Evolutionary conservation across 768 basidiomycete species (phyloP).

Genomic region (Hemileccinum rubropunctum): DNA sequence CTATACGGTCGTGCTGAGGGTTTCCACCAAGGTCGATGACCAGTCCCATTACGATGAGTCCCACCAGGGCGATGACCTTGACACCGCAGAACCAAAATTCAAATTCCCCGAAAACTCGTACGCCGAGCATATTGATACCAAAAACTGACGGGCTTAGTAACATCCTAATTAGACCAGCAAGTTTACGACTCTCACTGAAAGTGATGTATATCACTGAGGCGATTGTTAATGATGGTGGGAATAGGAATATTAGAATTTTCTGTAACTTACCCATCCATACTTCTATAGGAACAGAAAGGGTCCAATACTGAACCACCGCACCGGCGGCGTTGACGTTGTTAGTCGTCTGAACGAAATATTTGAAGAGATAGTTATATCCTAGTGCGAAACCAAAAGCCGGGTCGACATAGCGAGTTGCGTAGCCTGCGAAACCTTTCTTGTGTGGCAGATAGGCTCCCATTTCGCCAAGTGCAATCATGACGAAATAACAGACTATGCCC

Average conservation of each 20-base stretch:
- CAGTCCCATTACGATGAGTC: constrained; percentile 44
- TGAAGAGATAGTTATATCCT: constrained; percentile 49
- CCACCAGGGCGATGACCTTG: constrained; percentile 44
- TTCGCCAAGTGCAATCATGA: constrained; percentile 48
- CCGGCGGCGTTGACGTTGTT: no score
- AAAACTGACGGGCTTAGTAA: constrained; percentile 38
- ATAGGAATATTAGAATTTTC: not conserved
- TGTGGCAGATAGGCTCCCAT: constrained; percentile 47
- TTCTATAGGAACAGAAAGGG: constrained; percentile 40
- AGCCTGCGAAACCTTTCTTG: constrained; percentile 56
- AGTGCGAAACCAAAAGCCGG: constrained; percentile 49
- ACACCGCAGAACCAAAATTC: constrained; percentile 47
- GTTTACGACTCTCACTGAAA: constrained; percentile 41
- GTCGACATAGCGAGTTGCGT: constrained; percentile 47
- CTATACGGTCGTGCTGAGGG: constrained; percentile 41
- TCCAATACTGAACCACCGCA: constrained; percentile 1
- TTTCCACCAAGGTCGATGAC: constrained; percentile 53
- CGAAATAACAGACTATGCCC: constrained; percentile 44
- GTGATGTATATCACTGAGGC: constrained; percentile 56
- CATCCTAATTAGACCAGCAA: not conserved
- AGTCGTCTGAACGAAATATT: no score
- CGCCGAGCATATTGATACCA: constrained; percentile 55
- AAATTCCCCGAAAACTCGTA: constrained; percentile 56
- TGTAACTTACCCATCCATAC: constrained; percentile 54
- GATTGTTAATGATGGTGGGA: constrained; percentile 2